phyloP scores from a whole-genome alignment of 352 stramenopile genomes.

The Aphanomyces cochlioides region DNA sequence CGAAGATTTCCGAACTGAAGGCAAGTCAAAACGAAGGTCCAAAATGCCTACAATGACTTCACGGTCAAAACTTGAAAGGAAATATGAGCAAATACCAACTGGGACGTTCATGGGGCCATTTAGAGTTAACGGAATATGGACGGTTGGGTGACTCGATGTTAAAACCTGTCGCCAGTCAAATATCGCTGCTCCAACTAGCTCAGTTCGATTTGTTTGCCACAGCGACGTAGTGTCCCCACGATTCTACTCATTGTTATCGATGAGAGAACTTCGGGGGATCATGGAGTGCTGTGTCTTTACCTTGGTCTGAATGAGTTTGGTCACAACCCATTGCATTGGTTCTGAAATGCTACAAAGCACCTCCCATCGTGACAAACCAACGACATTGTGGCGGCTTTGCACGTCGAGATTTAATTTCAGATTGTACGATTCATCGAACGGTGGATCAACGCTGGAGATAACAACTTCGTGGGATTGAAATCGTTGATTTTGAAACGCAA shows the following conservation, averaged over 20 bases:
- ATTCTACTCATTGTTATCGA: no score
- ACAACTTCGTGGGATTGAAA: slow-evolving; percentile 43
- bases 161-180: slow-evolving; percentile 77
- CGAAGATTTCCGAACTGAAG: slow-evolving; percentile 50
- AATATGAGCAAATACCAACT: slow-evolving; percentile 31
- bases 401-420: no score
- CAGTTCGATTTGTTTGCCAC: slow-evolving; percentile 8
- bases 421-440: slow-evolving; percentile 52
- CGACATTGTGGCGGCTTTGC: no score
- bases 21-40: slow-evolving; percentile 62
- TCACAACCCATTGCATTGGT: slow-evolving; percentile 48
- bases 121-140: slow-evolving; percentile 63
- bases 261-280: neutral
- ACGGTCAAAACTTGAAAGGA: neutral
- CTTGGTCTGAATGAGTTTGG: slow-evolving; percentile 42
- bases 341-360: slow-evolving; percentile 65
- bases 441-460: slow-evolving; percentile 50
- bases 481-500: slow-evolving; percentile 57
- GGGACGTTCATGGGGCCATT: slow-evolving; percentile 66
- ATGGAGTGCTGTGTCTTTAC: neutral
- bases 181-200: slow-evolving; percentile 62
- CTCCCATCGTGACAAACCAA: slow-evolving; percentile 41
- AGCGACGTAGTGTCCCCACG: no score
- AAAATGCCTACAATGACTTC: slow-evolving; percentile 33
- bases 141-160: slow-evolving; percentile 61